A percentile compares a stretch with the other conserved stretches of the same genome.
Conservation (phyloP, 2,329 filamentous ascomycete genomes). For the Xenoacremonium recifei region DNA sequence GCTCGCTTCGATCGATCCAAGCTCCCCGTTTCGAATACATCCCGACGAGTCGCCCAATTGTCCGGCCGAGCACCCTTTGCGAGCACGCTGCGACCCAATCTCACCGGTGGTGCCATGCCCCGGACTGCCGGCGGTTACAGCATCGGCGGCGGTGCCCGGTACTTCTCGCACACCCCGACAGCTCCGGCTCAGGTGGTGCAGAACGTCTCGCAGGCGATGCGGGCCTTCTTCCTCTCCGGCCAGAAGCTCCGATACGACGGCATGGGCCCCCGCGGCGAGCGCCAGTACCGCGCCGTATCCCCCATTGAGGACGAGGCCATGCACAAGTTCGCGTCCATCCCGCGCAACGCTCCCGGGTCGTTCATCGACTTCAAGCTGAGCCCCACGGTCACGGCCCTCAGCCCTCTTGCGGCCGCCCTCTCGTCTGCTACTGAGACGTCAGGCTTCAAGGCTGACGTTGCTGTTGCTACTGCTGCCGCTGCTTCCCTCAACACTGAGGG, state of each 20-base stretch:
- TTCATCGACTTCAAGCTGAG: conserved; percentile 86
- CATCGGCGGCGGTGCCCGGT: conserved; percentile 70
- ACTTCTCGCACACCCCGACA: conserved; percentile 87
- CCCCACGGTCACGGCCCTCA: conserved; percentile 86
- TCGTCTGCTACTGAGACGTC: conserved; percentile 45
- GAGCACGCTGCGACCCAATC: conserved; percentile 82
- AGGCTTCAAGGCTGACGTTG: conserved; percentile 38
- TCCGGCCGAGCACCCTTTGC: conserved; percentile 82
- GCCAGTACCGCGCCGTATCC: conserved; percentile 76
- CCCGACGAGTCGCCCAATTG: conserved; percentile 56
- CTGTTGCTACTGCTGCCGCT: conserved; percentile 39
- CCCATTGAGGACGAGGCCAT: conserved; percentile 70
- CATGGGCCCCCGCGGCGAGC: conserved; percentile 68
- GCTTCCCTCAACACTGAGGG: conserved; percentile 77
- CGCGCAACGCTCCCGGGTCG: conserved; percentile 64
- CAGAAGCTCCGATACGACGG: conserved; percentile 88
- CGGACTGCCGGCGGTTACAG: conserved; percentile 88
- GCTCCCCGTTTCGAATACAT: conserved; percentile 48
- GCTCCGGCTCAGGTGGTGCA: conserved; percentile 87
- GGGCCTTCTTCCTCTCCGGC: conserved; percentile 89
- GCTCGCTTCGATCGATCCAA: conserved; percentile 46
- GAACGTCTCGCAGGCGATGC: conserved; percentile 90
- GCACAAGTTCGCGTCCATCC: conserved; percentile 61
- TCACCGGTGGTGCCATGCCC: conserved; percentile 83
- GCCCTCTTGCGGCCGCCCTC: conserved; percentile 61